phyloP scores from a whole-genome alignment of 768 basidiomycete genomes.

The Gymnopilus junonius region DNA sequence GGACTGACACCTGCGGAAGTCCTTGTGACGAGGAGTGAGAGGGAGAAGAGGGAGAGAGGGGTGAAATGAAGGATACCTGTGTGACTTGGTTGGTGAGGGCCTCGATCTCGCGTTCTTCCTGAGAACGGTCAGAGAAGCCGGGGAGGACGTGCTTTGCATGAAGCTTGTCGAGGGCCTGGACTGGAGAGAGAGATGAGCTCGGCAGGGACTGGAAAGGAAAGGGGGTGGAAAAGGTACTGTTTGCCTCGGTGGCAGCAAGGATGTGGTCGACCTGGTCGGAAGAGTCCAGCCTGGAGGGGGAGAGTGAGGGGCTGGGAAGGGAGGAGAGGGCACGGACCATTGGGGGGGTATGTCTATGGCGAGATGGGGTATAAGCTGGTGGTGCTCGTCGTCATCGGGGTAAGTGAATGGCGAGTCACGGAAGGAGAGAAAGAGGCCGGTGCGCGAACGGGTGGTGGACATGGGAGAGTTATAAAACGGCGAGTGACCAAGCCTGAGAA shows the following conservation, averaged over 20 bases:
- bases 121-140: slow-evolving; percentile 93
- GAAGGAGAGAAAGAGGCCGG: slow-evolving; percentile 92
- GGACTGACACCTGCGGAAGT: slow-evolving; percentile 64
- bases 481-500: background rate
- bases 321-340: slow-evolving; percentile 57
- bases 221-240: slow-evolving; percentile 62
- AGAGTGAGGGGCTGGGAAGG: slow-evolving; percentile 24
- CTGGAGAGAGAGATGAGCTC: slow-evolving; percentile 46
- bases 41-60: slow-evolving; percentile 36
- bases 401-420: slow-evolving; percentile 74
- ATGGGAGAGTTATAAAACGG: slow-evolving; percentile 34
- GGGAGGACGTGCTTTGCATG: slow-evolving; percentile 96
- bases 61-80: slow-evolving; percentile 52
- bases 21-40: slow-evolving; percentile 41
- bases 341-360: slow-evolving; percentile 76
- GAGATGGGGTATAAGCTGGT: slow-evolving; percentile 62
- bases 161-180: slow-evolving; percentile 88
- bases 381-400: slow-evolving; percentile 64
- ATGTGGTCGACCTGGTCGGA: slow-evolving; percentile 89
- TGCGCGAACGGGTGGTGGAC: slow-evolving; percentile 78
- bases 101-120: slow-evolving; percentile 95
- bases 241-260: slow-evolving; percentile 66
- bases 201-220: slow-evolving; percentile 18
- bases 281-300: slow-evolving; percentile 78
- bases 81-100: slow-evolving; percentile 86